These are phyloP conservation scores for Coniochaeta sp. DNA, from an alignment of 2,329 filamentous ascomycete species.

Conservation along the genomic window DNA sequence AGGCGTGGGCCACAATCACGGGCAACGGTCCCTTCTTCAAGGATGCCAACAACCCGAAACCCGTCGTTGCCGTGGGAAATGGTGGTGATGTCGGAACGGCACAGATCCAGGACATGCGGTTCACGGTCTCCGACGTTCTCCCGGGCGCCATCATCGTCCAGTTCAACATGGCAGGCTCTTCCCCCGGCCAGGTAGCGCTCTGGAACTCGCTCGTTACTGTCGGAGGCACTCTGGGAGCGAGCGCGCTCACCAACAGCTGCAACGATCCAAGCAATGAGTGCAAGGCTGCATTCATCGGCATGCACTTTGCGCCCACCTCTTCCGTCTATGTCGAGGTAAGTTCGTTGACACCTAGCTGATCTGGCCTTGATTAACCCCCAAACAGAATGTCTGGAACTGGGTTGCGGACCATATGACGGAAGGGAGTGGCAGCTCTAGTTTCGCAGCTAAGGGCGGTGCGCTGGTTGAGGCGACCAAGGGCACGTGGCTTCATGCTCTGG, in stretches of 20 bases:
- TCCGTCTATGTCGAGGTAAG: constrained; percentile 41
- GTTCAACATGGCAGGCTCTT: constrained; percentile 26
- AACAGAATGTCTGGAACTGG: constrained; percentile 48
- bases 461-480: constrained; percentile 37
- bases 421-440: constrained; percentile 36
- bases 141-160: constrained; percentile 55
- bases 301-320: constrained; percentile 38
- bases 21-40: constrained; percentile 43
- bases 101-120: constrained; percentile 59
- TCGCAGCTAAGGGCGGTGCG: constrained; percentile 40
- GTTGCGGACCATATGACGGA: constrained; percentile 42
- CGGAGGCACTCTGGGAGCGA: constrained; percentile 26
- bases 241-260: constrained; percentile 20
- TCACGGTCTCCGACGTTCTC: constrained; percentile 53
- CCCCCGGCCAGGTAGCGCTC: constrained; percentile 37
- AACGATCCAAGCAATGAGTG: constrained; percentile 27
- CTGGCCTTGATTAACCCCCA: too few relatives aligned
- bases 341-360: too few relatives aligned
- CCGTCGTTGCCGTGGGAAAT: constrained; percentile 52
- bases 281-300: constrained; percentile 35
- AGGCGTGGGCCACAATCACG: constrained; percentile 45
- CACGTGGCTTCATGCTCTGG: constrained; percentile 44
- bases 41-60: constrained; percentile 41
- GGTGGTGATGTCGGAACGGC: constrained; percentile 51
- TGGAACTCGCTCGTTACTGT: constrained; percentile 33